Percentiles rank a stretch among this genome's conserved stretches.
Conservation (phyloP, 164 flowering plant genomes). For the Magnolia changhungtana region DNA sequence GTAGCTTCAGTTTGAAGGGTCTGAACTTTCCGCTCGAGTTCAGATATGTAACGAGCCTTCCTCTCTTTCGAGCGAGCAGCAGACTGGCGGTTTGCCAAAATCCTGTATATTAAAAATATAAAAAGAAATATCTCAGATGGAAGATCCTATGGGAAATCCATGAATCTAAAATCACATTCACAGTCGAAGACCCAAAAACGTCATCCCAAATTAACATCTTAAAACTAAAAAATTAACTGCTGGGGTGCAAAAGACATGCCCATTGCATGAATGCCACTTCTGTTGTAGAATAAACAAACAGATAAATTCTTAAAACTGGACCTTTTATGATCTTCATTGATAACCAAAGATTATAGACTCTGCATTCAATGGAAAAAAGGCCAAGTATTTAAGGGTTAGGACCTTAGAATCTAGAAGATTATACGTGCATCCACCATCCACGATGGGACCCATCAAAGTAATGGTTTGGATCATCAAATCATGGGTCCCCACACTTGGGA, state of each 20-base stretch:
- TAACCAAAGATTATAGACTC: no score
- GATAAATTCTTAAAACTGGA: no score
- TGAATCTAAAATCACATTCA: neutral
- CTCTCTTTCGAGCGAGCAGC: conserved; percentile 97
- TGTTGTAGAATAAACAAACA: no score
- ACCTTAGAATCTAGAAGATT: neutral
- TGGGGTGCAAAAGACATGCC: no score
- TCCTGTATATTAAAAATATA: conserved; percentile 33
- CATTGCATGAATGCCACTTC: no score
- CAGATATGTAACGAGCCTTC: conserved; percentile 76
- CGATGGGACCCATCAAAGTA: neutral
- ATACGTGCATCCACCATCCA: neutral
- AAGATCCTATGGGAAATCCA: neutral
- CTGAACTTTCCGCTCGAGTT: conserved; percentile 91
- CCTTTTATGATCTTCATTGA: no score
- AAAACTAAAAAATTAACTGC: no score
- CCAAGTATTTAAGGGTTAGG: neutral
- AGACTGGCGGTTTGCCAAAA: conserved; percentile 89
- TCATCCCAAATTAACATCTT: neutral
- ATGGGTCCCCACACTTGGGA: no score
- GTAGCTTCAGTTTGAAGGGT: conserved; percentile 96
- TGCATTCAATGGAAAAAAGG: neutral
- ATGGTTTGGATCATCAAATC: neutral
- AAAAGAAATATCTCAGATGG: neutral
- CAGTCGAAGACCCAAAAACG: neutral